These are phyloP conservation scores for Malassezia brasiliensis DNA, from an alignment of 1,284 basidiomycete genomes.

Conservation along the genomic window DNA sequence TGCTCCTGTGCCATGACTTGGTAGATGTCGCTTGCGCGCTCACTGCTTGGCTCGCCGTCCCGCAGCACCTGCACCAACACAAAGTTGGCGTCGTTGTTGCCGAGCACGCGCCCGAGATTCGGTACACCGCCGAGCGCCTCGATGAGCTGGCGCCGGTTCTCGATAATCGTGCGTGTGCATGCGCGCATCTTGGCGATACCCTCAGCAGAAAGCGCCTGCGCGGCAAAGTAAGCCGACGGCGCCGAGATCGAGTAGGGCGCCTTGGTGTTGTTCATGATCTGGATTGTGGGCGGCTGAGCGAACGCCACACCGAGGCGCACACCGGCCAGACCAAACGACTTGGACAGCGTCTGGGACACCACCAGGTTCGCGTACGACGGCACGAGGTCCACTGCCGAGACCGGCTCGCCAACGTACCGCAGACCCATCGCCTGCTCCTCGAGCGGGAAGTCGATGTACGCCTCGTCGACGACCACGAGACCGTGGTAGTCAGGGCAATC, in stretches of 20 bases:
- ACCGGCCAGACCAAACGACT: constrained; percentile 88
- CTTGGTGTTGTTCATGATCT: constrained; percentile 88
- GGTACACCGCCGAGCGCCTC: constrained; percentile 52
- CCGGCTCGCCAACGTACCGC: constrained; percentile 42
- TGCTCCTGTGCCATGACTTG: constrained; percentile 70
- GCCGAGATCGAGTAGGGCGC: constrained; percentile 95
- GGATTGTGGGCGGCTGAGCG: constrained; percentile 77
- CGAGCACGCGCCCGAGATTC: constrained; percentile 61
- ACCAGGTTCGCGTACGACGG: constrained; percentile 77
- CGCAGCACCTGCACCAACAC: constrained; percentile 69
- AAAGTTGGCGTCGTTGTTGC: constrained; percentile 85
- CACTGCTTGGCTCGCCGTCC: constrained; percentile 58
- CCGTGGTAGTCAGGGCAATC: constrained; percentile 77
- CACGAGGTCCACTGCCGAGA: constrained; percentile 62
- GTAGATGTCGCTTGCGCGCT: constrained; percentile 64
- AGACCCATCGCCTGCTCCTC: constrained; percentile 33
- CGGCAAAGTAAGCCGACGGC: constrained; percentile 74
- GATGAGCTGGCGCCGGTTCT: constrained; percentile 57
- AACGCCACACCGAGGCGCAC: constrained; percentile 85
- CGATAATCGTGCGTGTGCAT: constrained; percentile 59
- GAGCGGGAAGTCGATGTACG: constrained; percentile 83
- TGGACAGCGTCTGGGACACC: constrained; percentile 90
- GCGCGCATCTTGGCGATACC: constrained; percentile 61
- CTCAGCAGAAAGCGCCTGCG: constrained; percentile 62
- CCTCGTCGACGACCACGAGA: constrained; percentile 88